These are phyloP conservation scores for Aspergillus bridgeri DNA, from an alignment of 495 filamentous ascomycete genomes.

Conservation along the genomic window DNA sequence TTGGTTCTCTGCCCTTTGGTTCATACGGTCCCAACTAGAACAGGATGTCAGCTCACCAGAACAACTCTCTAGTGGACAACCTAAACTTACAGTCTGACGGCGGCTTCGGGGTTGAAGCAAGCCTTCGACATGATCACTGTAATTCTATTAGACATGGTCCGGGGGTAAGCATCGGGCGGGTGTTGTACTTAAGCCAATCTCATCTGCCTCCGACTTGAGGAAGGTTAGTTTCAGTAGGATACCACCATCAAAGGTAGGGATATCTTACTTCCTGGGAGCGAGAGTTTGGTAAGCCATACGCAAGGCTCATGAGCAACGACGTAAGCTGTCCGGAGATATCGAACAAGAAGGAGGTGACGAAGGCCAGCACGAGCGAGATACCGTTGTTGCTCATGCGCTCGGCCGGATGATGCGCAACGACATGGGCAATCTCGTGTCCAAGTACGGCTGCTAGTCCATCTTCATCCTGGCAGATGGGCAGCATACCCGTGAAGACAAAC, in stretches of 20 bases:
- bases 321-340: constrained; percentile 46
- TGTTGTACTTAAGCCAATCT: constrained; percentile 69
- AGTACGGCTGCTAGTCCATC: constrained; percentile 79
- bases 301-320: constrained; percentile 52
- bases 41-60: constrained; percentile 4
- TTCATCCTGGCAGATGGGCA: constrained; percentile 67
- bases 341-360: constrained; percentile 48
- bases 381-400: constrained; percentile 68
- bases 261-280: constrained; percentile 59
- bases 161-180: constrained; percentile 33
- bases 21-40: constrained; percentile 69
- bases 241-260: too few relatives aligned
- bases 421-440: constrained; percentile 94
- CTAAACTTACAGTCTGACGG: constrained; percentile 52
- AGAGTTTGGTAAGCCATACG: constrained; percentile 66
- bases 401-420: constrained; percentile 72
- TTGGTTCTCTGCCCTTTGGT: constrained; percentile 50
- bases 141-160: constrained; percentile 10
- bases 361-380: constrained; percentile 51
- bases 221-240: not conserved
- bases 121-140: constrained; percentile 60
- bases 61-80: not conserved
- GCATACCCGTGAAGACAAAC: constrained; percentile 83
- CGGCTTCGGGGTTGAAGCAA: constrained; percentile 72
- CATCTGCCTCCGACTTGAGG: constrained; percentile 65